Evolutionary conservation across 1,139 yeast genomes (phyloP), one percentile per base, ranked within the genome.

Genomic region (Hemisphaericaspora xylofermentans): DNA sequence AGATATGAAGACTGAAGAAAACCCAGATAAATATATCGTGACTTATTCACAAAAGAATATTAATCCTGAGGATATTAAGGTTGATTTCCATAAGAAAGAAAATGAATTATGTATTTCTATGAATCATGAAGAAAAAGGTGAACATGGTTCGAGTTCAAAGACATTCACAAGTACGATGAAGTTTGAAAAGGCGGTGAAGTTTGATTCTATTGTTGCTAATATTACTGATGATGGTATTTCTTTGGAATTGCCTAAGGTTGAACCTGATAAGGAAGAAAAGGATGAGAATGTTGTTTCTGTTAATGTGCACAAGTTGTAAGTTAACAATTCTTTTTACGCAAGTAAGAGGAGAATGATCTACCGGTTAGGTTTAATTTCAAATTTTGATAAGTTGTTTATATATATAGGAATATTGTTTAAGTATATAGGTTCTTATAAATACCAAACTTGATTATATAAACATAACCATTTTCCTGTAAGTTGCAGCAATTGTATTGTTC

Each of bases 231-330:
- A 54, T 13, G 48, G 52, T 14, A 51, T 62, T 25, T 44, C 52
- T 13, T 52, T 62, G 38, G 40, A 43, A 6, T 52, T 62, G 33
- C 66, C 67, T 28, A 62, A 62, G 41, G 53, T 51, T 22, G 59
- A 56, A 27, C 41, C 50, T 13, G 64, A 58, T 41, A 31, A 36
- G 31, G 31, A 30, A 24, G 35, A 30, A 19, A 29, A 35, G 16
- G 32, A 47, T 25, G 60, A 57, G 9, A 42, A 55, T 33, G 40
- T 55, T 43, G 45, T 54, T 24, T 52, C 48, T 29, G 49, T 59
- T 44, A 44, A 48, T 21, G 44, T 55, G 39, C 49, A 29, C 7
- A 30, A 19, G 22, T 19, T 19, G 35, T 5, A 29, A 29, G 33
- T n/a, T n/a, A n/a, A n/a, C n/a, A n/a, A n/a, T n/a, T n/a, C n/a